phyloP scores from a whole-genome alignment of 31 red algal species.

The Endocladia muricata region DNA sequence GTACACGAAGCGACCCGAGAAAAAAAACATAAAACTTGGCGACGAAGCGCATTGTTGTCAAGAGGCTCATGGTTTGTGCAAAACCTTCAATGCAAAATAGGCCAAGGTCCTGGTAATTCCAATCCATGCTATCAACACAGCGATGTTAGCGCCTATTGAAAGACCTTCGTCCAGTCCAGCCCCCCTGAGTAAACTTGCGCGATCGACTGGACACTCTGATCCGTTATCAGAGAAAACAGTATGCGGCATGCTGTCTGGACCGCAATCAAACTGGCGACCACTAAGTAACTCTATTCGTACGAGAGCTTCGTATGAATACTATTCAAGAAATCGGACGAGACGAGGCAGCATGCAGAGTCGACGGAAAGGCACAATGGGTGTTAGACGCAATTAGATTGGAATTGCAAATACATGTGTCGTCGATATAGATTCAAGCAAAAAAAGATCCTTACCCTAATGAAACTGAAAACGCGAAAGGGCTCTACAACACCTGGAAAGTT shows the following conservation, averaged over 20 bases:
- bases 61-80: too few relatives aligned
- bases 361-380: neutral
- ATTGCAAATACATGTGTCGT: neutral
- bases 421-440: neutral
- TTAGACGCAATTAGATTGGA: neutral
- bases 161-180: constrained; percentile 32
- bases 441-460: constrained; percentile 50
- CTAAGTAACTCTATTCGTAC: constrained; percentile 52
- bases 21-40: too few relatives aligned
- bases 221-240: constrained; percentile 47
- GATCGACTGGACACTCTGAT: constrained; percentile 3
- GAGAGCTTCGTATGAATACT: constrained; percentile 60
- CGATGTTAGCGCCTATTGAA: constrained; percentile 35
- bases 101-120: constrained; percentile 31
- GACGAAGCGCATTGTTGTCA: too few relatives aligned
- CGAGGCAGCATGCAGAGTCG: neutral
- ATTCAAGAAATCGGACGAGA: neutral
- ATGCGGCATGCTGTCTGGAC: neutral
- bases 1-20: too few relatives aligned
- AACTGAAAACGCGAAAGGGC: constrained; percentile 73
- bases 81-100: constrained; percentile 57
- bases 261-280: constrained; percentile 46
- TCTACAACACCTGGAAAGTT: constrained; percentile 63
- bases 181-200: constrained; percentile 23
- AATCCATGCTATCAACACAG: constrained; percentile 51